A percentile compares a stretch with the other conserved stretches of the same genome.
Conservation (phyloP, 2,329 filamentous ascomycete genomes). For the Diaporthe eres region DNA sequence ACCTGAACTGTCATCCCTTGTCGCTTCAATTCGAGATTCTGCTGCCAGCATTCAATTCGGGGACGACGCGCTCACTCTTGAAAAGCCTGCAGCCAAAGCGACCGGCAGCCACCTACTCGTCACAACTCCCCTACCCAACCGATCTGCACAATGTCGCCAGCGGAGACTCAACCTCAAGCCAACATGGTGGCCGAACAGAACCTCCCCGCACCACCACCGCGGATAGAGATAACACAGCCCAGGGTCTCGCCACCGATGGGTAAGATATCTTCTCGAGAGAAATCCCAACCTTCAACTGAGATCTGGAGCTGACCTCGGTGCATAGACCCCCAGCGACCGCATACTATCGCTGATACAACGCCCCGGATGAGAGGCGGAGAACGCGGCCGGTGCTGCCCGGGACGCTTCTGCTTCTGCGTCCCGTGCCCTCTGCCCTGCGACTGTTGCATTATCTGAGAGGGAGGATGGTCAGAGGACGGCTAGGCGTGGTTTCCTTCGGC, state of each 20-base stretch:
- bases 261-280: neutral
- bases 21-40: no score
- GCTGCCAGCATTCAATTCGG: neutral
- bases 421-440: conserved; percentile 56
- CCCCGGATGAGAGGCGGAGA: conserved; percentile 48
- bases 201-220: conserved; percentile 25
- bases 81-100: neutral
- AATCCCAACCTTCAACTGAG: neutral
- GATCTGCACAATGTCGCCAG: conserved; percentile 38
- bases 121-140: neutral
- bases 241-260: conserved; percentile 37
- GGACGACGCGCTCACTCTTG: neutral
- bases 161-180: conserved; percentile 31
- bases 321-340: conserved; percentile 49
- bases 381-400: conserved; percentile 51
- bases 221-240: conserved; percentile 34
- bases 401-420: conserved; percentile 56
- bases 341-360: conserved; percentile 44
- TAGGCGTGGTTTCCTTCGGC: conserved; percentile 18
- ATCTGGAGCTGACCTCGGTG: neutral
- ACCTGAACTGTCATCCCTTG: neutral
- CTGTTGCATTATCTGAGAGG: conserved; percentile 52
- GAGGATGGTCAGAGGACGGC: conserved; percentile 10
- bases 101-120: neutral
- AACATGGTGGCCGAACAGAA: conserved; percentile 38